These are phyloP conservation scores for Lathyrus aphaca DNA, from an alignment of 306 rosid species.

Conservation along the genomic window DNA sequence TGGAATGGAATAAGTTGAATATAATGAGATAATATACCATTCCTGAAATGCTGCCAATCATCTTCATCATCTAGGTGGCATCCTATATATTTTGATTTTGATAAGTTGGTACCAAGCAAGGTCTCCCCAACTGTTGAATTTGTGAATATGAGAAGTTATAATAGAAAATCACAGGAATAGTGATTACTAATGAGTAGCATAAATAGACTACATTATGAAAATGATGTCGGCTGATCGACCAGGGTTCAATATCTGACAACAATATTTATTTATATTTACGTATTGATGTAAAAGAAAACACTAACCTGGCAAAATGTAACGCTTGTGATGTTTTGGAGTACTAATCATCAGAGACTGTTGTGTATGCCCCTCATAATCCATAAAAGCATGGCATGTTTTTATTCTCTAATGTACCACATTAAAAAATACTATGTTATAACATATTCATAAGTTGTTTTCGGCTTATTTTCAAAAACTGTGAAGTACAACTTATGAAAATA, in stretches of 20 bases:
- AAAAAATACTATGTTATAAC: background rate
- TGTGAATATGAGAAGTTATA: conserved; percentile 37
- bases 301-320: conserved; percentile 88
- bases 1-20: conserved; percentile 17
- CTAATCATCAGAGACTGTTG: conserved; percentile 78
- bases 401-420: conserved; percentile 62
- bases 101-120: conserved; percentile 56
- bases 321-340: conserved; percentile 89
- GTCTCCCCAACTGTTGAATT: conserved; percentile 78
- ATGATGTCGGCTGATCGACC: background rate
- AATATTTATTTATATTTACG: no score
- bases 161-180: conserved; percentile 17
- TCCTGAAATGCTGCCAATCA: conserved; percentile 87
- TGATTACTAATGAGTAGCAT: no score
- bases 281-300: background rate
- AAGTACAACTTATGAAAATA: background rate
- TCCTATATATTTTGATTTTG: conserved; percentile 69
- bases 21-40: conserved; percentile 68
- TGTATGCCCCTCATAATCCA: conserved; percentile 82
- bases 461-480: background rate
- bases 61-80: conserved; percentile 87
- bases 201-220: no score
- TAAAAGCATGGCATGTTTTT: conserved; percentile 80
- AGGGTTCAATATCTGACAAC: no score
- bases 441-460: no score